Percentiles rank a stretch among this genome's conserved stretches.
Conservation (phyloP, 2,329 filamentous ascomycete species). For the Penicillium sp. region DNA sequence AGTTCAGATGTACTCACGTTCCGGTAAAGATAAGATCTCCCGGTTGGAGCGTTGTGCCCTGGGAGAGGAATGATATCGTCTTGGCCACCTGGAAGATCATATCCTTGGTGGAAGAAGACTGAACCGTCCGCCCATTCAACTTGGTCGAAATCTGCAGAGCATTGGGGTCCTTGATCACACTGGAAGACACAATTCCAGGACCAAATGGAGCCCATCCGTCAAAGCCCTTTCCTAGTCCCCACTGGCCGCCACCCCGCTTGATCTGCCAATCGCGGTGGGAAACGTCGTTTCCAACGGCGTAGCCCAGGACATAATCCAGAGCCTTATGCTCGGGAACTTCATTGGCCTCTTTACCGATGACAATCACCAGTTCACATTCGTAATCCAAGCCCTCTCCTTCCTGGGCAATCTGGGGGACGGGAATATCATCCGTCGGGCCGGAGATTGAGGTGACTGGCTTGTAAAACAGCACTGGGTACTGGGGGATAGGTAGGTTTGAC, state of each 20-base stretch:
- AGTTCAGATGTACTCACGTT: conserved; percentile 39
- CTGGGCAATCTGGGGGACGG: conserved; percentile 67
- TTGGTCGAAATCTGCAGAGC: conserved; percentile 47
- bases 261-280: conserved; percentile 78
- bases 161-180: conserved; percentile 48
- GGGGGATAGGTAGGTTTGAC: conserved; percentile 68
- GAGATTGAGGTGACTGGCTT: conserved; percentile 68
- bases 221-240: conserved; percentile 72
- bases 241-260: conserved; percentile 68
- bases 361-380: conserved; percentile 74
- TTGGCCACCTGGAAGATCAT: conserved; percentile 52
- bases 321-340: conserved; percentile 68
- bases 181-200: conserved; percentile 66
- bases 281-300: conserved; percentile 76
- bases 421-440: conserved; percentile 67
- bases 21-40: conserved; percentile 48
- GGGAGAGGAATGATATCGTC: conserved; percentile 50
- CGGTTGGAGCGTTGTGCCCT: conserved; percentile 44
- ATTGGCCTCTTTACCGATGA: conserved; percentile 68
- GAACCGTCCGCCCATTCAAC: conserved; percentile 52
- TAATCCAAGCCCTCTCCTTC: conserved; percentile 70
- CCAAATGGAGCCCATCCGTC: conserved; percentile 76
- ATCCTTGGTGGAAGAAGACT: conserved; percentile 53
- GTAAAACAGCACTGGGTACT: conserved; percentile 73
- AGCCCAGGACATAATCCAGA: conserved; percentile 73